Conservation (phyloP, 305 asterid species). For the Fraxinus velutina region DNA sequence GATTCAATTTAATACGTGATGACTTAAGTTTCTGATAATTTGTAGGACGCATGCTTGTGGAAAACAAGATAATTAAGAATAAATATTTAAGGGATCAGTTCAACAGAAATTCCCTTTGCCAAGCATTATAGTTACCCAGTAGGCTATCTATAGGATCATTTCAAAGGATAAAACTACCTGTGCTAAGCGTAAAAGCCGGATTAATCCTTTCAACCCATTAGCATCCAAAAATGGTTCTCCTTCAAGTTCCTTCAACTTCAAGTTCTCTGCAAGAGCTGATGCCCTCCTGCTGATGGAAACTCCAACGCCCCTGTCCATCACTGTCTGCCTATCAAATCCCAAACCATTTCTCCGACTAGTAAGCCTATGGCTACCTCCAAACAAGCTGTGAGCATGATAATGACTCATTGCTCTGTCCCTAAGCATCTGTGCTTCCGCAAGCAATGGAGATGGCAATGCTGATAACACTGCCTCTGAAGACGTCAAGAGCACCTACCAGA, state of each 20-base stretch:
- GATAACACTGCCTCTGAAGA: slow-evolving; percentile 96
- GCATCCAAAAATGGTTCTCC: slow-evolving; percentile 97
- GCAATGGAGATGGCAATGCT: slow-evolving; percentile 95
- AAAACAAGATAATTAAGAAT: neutral
- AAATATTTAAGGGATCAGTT: neutral
- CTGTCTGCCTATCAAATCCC: slow-evolving; percentile 83
- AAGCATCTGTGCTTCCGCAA: slow-evolving; percentile 99
- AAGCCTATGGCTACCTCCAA: slow-evolving; percentile 89
- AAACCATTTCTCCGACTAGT: slow-evolving; percentile 69
- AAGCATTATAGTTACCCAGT: slow-evolving; percentile 10
- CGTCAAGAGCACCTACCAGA: slow-evolving; percentile 81
- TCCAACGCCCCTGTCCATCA: slow-evolving; percentile 95
- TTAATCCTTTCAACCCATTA: slow-evolving; percentile 81
- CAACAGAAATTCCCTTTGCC: slow-evolving; percentile 5
- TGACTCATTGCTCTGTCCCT: slow-evolving; percentile 99
- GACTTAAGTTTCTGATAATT: neutral
- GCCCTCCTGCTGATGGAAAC: slow-evolving; percentile 78
- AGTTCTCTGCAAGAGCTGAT: slow-evolving; percentile 66
- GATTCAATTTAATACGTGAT: neutral
- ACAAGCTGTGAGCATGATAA: slow-evolving; percentile 98
- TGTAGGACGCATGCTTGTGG: neutral
- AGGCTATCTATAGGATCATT: neutral
- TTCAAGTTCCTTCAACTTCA: slow-evolving; percentile 89
- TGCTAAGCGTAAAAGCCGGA: slow-evolving; percentile 81
- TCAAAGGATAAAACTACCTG: slow-evolving; percentile 51